phyloP scores from a whole-genome alignment of 1,284 basidiomycete genomes.

The Athelia sp. region DNA sequence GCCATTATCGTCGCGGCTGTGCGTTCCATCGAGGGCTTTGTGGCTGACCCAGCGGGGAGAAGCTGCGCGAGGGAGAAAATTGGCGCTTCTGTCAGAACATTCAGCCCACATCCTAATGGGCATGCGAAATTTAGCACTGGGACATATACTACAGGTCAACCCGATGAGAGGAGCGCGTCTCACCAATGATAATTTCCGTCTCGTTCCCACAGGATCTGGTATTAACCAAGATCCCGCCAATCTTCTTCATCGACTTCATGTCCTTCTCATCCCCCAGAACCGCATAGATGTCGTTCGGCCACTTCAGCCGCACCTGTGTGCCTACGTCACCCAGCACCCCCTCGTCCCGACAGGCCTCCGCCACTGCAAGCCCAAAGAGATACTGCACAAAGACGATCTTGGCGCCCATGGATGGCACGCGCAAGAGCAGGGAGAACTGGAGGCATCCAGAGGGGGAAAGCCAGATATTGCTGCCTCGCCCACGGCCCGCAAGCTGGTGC shows the following conservation, averaged over 20 bases:
- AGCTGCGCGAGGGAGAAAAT: slow-evolving; percentile 81
- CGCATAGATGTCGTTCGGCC: slow-evolving; percentile 97
- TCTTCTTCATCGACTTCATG: slow-evolving; percentile 64
- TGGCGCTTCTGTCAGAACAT: slow-evolving; percentile 81
- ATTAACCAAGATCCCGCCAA: slow-evolving; percentile 91
- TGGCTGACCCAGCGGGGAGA: slow-evolving; percentile 30
- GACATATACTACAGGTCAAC: too few species aligned
- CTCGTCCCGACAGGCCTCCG: slow-evolving; percentile 68
- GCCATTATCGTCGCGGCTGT: slow-evolving; percentile 74
- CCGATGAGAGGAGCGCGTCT: background rate
- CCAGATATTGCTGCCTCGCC: slow-evolving; percentile 90
- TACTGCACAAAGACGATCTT: slow-evolving; percentile 96
- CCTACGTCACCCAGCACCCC: slow-evolving; percentile 51
- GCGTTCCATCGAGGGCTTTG: slow-evolving; percentile 62
- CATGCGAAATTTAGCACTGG: too few species aligned
- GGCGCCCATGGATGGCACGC: slow-evolving; percentile 49
- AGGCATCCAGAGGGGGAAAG: slow-evolving; percentile 90
- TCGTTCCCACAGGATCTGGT: slow-evolving; percentile 74
- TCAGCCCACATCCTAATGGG: slow-evolving; percentile 81
- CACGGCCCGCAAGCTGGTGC: slow-evolving; percentile 85
- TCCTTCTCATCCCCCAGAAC: slow-evolving; percentile 42
- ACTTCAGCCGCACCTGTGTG: slow-evolving; percentile 77
- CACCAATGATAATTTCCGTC: slow-evolving; percentile 80
- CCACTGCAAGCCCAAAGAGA: slow-evolving; percentile 86
- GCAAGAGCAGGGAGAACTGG: slow-evolving; percentile 79